A percentile compares a stretch with the other conserved stretches of the same genome.
Evolutionary conservation across 306 rosid species (phyloP).

Genomic region (Dryas alaskensis): DNA sequence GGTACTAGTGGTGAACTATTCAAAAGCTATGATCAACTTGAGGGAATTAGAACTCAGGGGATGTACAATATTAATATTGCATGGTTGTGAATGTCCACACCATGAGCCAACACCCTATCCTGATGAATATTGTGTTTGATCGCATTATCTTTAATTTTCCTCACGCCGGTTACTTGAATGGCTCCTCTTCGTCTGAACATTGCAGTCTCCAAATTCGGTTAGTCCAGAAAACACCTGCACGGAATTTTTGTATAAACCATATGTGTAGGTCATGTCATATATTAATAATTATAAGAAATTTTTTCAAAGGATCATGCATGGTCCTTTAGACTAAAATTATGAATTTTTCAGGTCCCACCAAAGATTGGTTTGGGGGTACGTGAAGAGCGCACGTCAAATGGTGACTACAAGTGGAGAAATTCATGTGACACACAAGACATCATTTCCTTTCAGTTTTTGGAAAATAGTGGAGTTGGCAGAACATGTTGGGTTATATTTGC

Average conservation of each 20-base stretch:
- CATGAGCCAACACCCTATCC: not conserved
- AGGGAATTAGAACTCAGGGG: not conserved
- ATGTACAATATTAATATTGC: not conserved
- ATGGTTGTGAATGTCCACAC: not conserved
- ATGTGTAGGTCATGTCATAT: not conserved
- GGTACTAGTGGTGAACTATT: not conserved
- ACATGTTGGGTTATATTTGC: not conserved
- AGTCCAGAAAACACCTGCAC: not conserved
- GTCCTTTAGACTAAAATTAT: not conserved
- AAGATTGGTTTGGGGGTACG: constrained; percentile 26
- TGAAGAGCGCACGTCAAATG: constrained; percentile 22
- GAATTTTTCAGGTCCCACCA: constrained; percentile 25
- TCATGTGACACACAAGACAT: constrained; percentile 46
- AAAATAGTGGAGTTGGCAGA: constrained; percentile 18
- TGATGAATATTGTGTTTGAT: not conserved
- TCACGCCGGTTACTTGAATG: constrained; percentile 11
- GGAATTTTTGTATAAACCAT: not conserved
- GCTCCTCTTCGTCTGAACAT: not conserved
- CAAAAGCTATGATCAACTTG: not conserved
- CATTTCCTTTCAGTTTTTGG: constrained; percentile 29
- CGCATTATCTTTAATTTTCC: constrained; percentile 23
- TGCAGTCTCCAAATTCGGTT: not conserved
- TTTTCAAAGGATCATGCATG: too few species aligned
- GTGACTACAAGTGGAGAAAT: constrained; percentile 23
- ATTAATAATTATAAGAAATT: too few species aligned